Evolutionary conservation across 148 eudicot species (phyloP).

Genomic region (Rhododendron henanense): DNA sequence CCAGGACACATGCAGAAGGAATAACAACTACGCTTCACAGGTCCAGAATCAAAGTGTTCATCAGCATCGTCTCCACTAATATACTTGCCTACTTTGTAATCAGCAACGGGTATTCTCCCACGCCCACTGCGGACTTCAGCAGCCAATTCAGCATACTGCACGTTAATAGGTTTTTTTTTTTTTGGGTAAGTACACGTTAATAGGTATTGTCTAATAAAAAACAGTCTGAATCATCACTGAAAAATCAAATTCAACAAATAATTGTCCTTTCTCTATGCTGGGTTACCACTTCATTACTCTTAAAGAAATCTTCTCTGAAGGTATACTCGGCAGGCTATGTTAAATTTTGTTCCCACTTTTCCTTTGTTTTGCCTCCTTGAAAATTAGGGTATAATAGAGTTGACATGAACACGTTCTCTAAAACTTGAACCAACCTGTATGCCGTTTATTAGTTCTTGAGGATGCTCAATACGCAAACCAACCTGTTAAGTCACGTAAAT

Average conservation of each 20-base stretch:
- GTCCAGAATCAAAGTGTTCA: constrained; percentile 18
- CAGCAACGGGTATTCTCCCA: constrained; percentile 96
- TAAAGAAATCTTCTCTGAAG: neutral
- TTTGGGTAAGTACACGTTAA: neutral
- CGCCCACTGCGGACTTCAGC: constrained; percentile 83
- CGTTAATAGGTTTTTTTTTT: neutral
- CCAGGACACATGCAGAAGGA: constrained; percentile 99
- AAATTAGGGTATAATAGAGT: neutral
- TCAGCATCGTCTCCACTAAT: constrained; percentile 32
- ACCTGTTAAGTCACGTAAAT: constrained; percentile 43
- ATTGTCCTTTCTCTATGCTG: neutral
- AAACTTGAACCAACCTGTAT: constrained; percentile 59
- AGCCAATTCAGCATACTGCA: constrained; percentile 83
- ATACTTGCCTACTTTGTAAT: constrained; percentile 80
- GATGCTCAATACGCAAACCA: constrained; percentile 95
- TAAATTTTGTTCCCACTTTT: neutral
- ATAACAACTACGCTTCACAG: constrained; percentile 66
- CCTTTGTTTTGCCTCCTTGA: neutral
- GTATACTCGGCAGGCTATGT: neutral
- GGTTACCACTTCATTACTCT: neutral
- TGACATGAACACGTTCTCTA: neutral
- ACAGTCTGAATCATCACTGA: neutral
- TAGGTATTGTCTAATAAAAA: neutral
- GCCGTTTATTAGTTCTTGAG: constrained; percentile 79
- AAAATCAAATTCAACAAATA: neutral